Conservation (phyloP, 805 yeast species). For the Kodamaea lidongshanica region DNA sequence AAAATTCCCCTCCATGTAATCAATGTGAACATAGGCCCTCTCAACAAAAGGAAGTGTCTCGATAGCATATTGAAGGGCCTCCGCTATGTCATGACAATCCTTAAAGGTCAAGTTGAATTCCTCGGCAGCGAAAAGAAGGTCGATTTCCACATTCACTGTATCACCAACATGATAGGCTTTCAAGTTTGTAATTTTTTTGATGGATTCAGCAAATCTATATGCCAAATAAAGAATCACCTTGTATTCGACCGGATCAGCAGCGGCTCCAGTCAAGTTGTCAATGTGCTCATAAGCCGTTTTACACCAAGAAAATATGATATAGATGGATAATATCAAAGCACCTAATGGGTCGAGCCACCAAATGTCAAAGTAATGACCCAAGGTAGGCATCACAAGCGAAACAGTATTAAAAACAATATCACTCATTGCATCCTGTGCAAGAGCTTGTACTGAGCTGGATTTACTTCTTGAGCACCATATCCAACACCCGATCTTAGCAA, state of each 20-base stretch:
- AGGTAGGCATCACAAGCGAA: constrained; percentile 63
- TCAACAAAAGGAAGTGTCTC: constrained; percentile 75
- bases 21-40: constrained; percentile 77
- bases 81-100: constrained; percentile 77
- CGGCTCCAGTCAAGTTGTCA: constrained; percentile 67
- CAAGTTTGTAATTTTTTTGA: constrained; percentile 56
- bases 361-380: constrained; percentile 44
- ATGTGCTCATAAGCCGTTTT: constrained; percentile 64
- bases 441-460: constrained; percentile 67
- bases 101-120: constrained; percentile 46
- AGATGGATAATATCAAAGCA: constrained; percentile 56
- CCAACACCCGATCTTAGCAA: constrained; percentile 56
- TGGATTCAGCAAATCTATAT: constrained; percentile 60
- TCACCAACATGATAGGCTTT: constrained; percentile 79
- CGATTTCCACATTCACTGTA: constrained; percentile 69
- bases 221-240: constrained; percentile 65
- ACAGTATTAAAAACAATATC: constrained; percentile 69
- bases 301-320: constrained; percentile 61
- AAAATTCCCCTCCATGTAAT: constrained; percentile 46
- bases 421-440: constrained; percentile 77
- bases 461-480: constrained; percentile 54
- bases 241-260: constrained; percentile 56
- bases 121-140: constrained; percentile 45
- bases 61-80: constrained; percentile 72
- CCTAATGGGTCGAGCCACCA: constrained; percentile 79